Base-by-base conservation (phyloP, 176 grass and related monocot species). In the Eragrostis curvula region DNA sequence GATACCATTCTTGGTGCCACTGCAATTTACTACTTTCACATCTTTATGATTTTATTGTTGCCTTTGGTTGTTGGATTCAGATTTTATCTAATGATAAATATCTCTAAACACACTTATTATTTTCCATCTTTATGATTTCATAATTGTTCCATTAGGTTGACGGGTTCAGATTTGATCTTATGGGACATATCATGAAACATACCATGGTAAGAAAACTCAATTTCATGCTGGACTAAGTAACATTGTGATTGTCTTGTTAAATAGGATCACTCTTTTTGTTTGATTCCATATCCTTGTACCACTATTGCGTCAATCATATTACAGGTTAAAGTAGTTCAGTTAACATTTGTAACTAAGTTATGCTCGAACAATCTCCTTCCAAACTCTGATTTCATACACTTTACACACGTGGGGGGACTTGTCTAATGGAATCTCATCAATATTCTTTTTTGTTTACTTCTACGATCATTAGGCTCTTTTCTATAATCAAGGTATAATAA, bases 71-170 rank as follows among this genome's bases (percentile, higher is more conserved):
- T 94, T 6, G 92, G 95, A 12, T 97, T 97, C 83, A 90, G 92
- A 77, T 97, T 92, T 85, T 89, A 97, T 88, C 90, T 97, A 45
- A 97, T 97, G 92, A 92, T 92, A 57, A 92, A 97, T 80, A 89
- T 97, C 63, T 92, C 94, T 92, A 97, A 92, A 85, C 72, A 10
- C 14, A 97, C 2, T 36, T 15, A 68, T 15, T 70, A 9, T 81
- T 74, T 12, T 48, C 6, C 24, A 48, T 63, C 12, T 84, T 92
- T 70, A 64, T 20, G 24, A 75, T 47, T 30, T 24, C 78, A 73
- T 89, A 43, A 36, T 73, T 59, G 16, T 85, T 68, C 23, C 36
- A 32, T 25, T 80, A 97, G 95, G 81, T 97, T 94, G 92, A 97
- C 5, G 95, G 95, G 12, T 97, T 97, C 83, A 90, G 95, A 77